Evolutionary conservation across 352 stramenopile species (phyloP).

Genomic region (Pythium aquatile): DNA sequence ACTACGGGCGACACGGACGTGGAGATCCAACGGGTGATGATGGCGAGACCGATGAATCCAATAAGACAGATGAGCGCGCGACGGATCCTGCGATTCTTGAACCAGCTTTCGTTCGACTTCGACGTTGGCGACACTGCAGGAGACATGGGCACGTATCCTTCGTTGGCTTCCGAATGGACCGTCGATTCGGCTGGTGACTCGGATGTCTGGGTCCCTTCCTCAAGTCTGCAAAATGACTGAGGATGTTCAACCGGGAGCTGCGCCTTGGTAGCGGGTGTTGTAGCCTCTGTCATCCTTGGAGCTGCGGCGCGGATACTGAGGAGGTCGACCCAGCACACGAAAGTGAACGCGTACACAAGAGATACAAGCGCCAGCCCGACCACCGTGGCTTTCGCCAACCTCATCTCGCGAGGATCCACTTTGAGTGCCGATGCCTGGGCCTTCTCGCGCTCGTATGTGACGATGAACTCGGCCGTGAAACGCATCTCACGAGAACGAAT

Average conservation of each 20-base stretch:
- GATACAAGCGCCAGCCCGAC: conserved; percentile 21
- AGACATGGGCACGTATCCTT: not conserved
- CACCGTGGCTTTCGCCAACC: conserved; percentile 21
- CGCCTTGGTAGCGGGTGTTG: conserved; percentile 1
- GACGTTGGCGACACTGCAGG: not conserved
- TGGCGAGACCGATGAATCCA: not conserved
- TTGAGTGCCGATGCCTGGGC: conserved; percentile 28
- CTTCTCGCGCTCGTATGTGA: conserved; percentile 37
- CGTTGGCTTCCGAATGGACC: not conserved
- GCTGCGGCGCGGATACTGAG: not conserved
- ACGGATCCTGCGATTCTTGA: conserved; percentile 15
- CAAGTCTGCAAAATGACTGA: conserved; percentile 1
- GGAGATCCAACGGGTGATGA: conserved; percentile 4
- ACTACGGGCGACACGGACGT: not conserved
- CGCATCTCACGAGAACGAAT: conserved; percentile 39
- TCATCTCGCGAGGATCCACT: conserved; percentile 32
- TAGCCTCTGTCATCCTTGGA: not conserved
- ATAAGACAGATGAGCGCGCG: not conserved
- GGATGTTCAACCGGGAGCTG: not conserved
- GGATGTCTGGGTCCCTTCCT: not conserved
- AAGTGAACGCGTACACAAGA: conserved; percentile 26
- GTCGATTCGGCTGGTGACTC: not conserved
- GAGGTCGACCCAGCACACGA: conserved; percentile 14
- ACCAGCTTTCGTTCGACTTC: conserved; percentile 24
- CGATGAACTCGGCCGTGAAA: conserved; percentile 53